Conservation (phyloP, 2,329 filamentous ascomycete genomes). For the Cyphellophora attinorum region DNA sequence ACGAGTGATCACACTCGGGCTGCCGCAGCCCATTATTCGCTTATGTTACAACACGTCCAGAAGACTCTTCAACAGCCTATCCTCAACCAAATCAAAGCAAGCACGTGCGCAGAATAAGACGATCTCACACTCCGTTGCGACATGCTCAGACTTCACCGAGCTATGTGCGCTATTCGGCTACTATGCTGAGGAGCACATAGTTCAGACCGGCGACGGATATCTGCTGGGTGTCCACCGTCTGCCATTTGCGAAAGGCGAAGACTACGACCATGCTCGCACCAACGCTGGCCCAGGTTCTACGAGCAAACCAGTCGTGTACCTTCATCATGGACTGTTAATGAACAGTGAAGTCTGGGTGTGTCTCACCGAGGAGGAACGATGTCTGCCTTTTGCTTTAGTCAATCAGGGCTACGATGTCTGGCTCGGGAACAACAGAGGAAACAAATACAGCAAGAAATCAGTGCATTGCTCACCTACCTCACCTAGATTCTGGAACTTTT, state of each 20-base stretch:
- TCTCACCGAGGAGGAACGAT: slow-evolving; percentile 74
- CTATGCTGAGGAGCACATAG: slow-evolving; percentile 89
- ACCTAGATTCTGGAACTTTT: slow-evolving; percentile 87
- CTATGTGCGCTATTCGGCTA: slow-evolving; percentile 89
- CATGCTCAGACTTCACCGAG: slow-evolving; percentile 85
- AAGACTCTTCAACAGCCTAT: slow-evolving; percentile 69
- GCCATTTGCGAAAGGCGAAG: slow-evolving; percentile 70
- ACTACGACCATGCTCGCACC: slow-evolving; percentile 48
- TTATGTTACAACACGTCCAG: slow-evolving; percentile 78
- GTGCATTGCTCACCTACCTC: slow-evolving; percentile 65
- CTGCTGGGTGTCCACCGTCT: slow-evolving; percentile 82
- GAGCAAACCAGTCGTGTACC: slow-evolving; percentile 78
- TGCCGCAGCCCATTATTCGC: slow-evolving; percentile 71
- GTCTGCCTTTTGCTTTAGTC: slow-evolving; percentile 78
- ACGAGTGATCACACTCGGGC: slow-evolving; percentile 73
- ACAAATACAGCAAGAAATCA: slow-evolving; percentile 98
- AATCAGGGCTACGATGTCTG: slow-evolving; percentile 94
- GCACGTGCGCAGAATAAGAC: slow-evolving; percentile 60
- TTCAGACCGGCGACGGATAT: slow-evolving; percentile 90
- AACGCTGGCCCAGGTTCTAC: slow-evolving; percentile 61
- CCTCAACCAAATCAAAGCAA: slow-evolving; percentile 58
- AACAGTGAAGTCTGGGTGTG: slow-evolving; percentile 99
- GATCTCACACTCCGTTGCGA: slow-evolving; percentile 66
- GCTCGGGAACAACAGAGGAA: slow-evolving; percentile 94
- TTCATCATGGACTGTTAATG: slow-evolving; percentile 96